Conservation (phyloP, 2,329 filamentous ascomycete genomes). For the Penicillium italicum region DNA sequence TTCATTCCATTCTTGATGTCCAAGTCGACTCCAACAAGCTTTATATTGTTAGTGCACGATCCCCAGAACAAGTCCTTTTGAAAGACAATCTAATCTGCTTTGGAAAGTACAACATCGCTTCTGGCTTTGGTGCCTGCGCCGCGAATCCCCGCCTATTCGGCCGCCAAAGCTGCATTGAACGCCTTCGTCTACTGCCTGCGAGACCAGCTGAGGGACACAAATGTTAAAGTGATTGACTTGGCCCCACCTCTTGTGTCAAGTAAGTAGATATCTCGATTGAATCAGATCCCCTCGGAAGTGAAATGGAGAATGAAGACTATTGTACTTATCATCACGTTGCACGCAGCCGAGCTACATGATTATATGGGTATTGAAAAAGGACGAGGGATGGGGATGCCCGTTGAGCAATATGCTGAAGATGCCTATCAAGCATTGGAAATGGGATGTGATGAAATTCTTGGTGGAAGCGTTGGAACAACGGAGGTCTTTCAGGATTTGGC, state of each 20-base stretch:
- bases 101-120: constrained; percentile 39
- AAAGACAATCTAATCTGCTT: neutral
- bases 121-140: constrained; percentile 49
- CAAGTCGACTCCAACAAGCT: neutral
- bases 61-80: too few relatives aligned
- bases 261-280: neutral
- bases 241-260: constrained; percentile 3
- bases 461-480: neutral
- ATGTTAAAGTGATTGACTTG: neutral
- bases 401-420: neutral
- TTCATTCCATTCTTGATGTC: neutral
- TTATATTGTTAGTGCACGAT: neutral
- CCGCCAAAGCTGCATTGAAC: constrained; percentile 29
- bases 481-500: neutral
- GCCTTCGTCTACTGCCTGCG: neutral
- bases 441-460: neutral
- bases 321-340: neutral
- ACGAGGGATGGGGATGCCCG: neutral
- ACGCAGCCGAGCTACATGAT: neutral
- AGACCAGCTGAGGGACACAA: neutral
- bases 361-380: constrained; percentile 1
- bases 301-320: neutral
- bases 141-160: constrained; percentile 51
- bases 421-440: neutral
- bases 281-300: too few relatives aligned